phyloP scores from a whole-genome alignment of 2,329 filamentous ascomycete species.

The Graphium sp. region DNA sequence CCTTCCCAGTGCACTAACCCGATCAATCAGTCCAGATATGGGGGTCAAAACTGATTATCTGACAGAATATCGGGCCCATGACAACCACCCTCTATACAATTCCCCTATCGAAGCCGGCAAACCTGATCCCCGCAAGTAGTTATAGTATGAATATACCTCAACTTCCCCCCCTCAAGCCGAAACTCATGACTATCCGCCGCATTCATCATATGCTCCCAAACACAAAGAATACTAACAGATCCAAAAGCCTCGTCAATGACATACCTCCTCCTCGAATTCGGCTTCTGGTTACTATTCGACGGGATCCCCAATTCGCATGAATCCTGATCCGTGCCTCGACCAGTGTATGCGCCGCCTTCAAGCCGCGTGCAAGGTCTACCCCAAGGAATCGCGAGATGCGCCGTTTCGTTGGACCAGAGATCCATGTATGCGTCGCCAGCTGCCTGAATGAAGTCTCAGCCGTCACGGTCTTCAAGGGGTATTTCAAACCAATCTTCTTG shows the following conservation, averaged over 20 bases:
- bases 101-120: too few relatives aligned
- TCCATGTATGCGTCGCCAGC: slow-evolving; percentile 19
- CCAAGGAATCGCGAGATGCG: slow-evolving; percentile 18
- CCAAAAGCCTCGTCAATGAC: slow-evolving; percentile 10
- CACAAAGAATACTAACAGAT: slow-evolving; percentile 8
- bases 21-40: too few relatives aligned
- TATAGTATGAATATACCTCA: slow-evolving; percentile 7
- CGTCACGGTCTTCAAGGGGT: slow-evolving; percentile 13
- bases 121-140: slow-evolving; percentile 4
- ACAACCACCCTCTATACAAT: too few relatives aligned
- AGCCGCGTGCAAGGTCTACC: slow-evolving; percentile 17
- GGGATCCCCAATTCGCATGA: slow-evolving; percentile 11
- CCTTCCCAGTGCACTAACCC: too few relatives aligned
- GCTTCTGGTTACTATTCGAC: slow-evolving; percentile 8
- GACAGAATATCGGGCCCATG: too few relatives aligned
- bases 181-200: slow-evolving; percentile 8
- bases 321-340: slow-evolving; percentile 9
- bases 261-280: slow-evolving; percentile 9
- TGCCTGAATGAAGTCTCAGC: slow-evolving; percentile 15
- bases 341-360: slow-evolving; percentile 18
- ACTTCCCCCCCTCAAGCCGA: slow-evolving; percentile 6
- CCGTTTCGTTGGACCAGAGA: slow-evolving; percentile 16
- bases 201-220: slow-evolving; percentile 3
- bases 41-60: too few relatives aligned
- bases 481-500: slow-evolving; percentile 16